A percentile compares a stretch with the other conserved stretches of the same genome.
Conservation (phyloP, 2,329 filamentous ascomycete species). For the Dactylellina leptospora region DNA sequence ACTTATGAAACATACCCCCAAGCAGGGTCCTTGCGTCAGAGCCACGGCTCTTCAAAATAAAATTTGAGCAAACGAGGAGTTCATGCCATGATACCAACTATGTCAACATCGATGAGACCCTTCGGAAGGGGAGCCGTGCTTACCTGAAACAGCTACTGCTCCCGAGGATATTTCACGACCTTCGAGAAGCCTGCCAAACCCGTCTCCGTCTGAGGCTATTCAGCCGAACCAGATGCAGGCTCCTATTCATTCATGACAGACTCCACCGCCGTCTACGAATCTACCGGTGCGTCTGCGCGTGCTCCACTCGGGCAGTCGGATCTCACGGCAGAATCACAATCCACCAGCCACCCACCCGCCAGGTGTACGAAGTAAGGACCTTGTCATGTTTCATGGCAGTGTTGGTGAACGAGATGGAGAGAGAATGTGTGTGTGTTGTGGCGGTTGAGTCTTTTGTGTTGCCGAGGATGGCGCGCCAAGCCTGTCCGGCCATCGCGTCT, state of each 20-base stretch:
- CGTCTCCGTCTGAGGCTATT: conserved; percentile 19
- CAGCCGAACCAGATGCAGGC: conserved; percentile 29
- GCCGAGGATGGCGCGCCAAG: conserved; percentile 10
- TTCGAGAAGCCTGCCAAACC: conserved; percentile 48
- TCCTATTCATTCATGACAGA: too few species aligned
- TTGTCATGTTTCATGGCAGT: too few species aligned
- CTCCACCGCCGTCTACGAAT: conserved; percentile 14
- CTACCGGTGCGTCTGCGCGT: too few species aligned
- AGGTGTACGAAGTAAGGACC: too few species aligned
- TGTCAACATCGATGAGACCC: conserved; percentile 25
- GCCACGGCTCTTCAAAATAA: conserved; percentile 4
- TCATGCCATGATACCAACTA: conserved; percentile 9
- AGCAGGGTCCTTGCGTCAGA: conserved; percentile 18
- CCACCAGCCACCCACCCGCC: too few species aligned
- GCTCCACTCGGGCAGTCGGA: too few species aligned
- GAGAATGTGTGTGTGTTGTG: too few species aligned
- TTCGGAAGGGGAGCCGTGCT: conserved; percentile 24
- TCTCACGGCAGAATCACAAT: too few species aligned
- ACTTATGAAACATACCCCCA: conserved; percentile 23
- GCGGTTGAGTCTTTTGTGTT: too few species aligned
- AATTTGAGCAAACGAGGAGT: too few species aligned
- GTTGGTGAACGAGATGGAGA: too few species aligned
- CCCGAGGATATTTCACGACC: conserved; percentile 23
- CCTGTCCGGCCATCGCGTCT: conserved; percentile 23
- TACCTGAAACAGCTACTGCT: conserved; percentile 46